A percentile compares a stretch with the other conserved stretches of the same genome.
phyloP scores from a whole-genome alignment of 345 rosid species.

The Lepidium sativum region DNA sequence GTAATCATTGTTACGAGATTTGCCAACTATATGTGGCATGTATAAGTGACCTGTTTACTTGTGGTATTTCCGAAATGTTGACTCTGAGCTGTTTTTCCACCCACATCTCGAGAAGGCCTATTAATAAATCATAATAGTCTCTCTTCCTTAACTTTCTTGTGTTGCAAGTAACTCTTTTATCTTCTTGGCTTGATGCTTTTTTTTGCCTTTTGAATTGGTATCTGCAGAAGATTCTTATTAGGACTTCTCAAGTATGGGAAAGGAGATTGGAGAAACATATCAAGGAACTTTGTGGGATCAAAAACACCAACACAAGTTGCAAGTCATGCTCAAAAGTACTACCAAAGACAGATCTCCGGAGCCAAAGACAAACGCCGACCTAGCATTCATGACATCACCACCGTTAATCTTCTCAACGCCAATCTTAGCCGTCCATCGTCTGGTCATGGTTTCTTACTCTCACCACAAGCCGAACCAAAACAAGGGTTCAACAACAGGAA shows the following conservation, averaged over 20 bases:
- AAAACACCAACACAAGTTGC: conserved; percentile 97
- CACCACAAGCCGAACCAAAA: not conserved
- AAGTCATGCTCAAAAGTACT: conserved; percentile 98
- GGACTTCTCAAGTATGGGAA: conserved; percentile 92
- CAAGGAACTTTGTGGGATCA: conserved; percentile 77
- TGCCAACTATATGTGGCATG: too few relatives aligned
- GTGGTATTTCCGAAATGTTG: too few relatives aligned
- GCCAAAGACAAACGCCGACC: conserved; percentile 92
- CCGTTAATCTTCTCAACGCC: conserved; percentile 52
- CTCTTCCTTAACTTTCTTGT: not conserved
- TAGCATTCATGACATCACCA: conserved; percentile 96
- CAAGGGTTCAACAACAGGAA: conserved; percentile 7
- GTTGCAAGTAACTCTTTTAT: not conserved
- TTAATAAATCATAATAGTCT: too few relatives aligned
- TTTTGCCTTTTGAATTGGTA: not conserved
- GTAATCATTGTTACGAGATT: not conserved
- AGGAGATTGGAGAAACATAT: conserved; percentile 98
- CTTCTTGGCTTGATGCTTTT: not conserved
- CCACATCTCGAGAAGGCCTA: too few relatives aligned
- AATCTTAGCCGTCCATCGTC: conserved; percentile 33
- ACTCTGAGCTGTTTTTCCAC: too few relatives aligned
- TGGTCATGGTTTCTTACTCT: conserved; percentile 5
- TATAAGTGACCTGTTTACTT: too few relatives aligned
- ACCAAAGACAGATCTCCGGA: conserved; percentile 78
- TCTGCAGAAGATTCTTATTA: conserved; percentile 67